Percentiles rank a stretch among this genome's conserved stretches.
phyloP scores from a whole-genome alignment of 257 asterid genomes.

The Rubia yunnanensis region DNA sequence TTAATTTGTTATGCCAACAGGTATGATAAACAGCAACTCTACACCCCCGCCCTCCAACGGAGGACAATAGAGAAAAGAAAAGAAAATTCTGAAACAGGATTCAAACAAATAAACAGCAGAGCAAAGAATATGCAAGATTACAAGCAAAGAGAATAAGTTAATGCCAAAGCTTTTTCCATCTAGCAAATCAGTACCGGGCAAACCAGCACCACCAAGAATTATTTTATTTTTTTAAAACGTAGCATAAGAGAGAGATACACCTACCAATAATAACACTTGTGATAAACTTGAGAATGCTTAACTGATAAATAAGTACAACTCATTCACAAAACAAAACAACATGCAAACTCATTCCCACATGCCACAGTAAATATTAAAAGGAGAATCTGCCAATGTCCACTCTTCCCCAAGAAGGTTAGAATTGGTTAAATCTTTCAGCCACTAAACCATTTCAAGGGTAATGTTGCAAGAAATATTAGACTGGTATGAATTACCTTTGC shows the following conservation, averaged over 20 bases:
- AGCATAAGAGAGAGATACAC: background rate
- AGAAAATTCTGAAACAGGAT: background rate
- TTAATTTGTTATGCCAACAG: background rate
- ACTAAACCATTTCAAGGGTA: background rate
- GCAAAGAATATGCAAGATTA: background rate
- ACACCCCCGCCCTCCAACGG: background rate
- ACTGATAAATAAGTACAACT: background rate
- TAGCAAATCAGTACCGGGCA: background rate
- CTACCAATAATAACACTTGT: background rate
- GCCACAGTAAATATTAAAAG: background rate
- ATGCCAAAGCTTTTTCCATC: background rate
- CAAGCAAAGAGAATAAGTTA: background rate
- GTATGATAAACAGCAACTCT: background rate
- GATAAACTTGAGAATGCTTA: background rate
- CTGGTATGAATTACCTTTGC: constrained; percentile 46
- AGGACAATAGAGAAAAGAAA: background rate
- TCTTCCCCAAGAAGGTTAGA: background rate
- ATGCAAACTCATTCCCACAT: background rate
- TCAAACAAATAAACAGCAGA: background rate
- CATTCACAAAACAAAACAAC: background rate
- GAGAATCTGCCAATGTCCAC: background rate
- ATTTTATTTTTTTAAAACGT: background rate
- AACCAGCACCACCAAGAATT: background rate
- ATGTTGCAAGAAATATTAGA: background rate
- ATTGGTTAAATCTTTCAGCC: background rate